phyloP scores from a whole-genome alignment of 1,139 yeast genomes.

The Debaryomyces coudertii region DNA sequence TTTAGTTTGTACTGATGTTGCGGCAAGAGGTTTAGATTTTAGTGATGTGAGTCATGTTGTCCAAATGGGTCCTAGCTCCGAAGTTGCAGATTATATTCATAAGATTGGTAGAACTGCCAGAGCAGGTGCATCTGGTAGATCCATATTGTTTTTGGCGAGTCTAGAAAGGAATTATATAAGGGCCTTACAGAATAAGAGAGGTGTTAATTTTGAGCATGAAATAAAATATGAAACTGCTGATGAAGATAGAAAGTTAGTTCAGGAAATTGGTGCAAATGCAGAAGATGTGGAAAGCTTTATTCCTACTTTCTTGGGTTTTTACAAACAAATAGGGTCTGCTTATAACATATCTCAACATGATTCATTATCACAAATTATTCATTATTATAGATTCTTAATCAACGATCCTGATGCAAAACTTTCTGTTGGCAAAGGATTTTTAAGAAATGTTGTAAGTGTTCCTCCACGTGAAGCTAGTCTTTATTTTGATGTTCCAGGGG shows the following conservation, averaged over 20 bases:
- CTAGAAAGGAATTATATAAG: constrained; percentile 53
- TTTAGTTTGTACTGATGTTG: constrained; percentile 87
- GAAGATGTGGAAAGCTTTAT: constrained; percentile 22
- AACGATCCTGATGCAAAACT: constrained; percentile 20
- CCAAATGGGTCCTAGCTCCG: constrained; percentile 77
- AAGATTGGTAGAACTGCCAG: constrained; percentile 97
- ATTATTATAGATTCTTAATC: constrained; percentile 16
- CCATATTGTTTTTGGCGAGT: constrained; percentile 53
- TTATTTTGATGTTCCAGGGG: constrained; percentile 27
- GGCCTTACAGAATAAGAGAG: constrained; percentile 47
- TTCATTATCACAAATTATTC: constrained; percentile 15
- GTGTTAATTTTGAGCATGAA: constrained; percentile 51
- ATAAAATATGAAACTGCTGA: constrained; percentile 16
- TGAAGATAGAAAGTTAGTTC: constrained; percentile 16
- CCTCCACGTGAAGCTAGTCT: constrained; percentile 21
- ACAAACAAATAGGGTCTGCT: constrained; percentile 29
- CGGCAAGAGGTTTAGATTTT: constrained; percentile 96
- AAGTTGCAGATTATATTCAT: constrained; percentile 80
- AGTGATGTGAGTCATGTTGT: constrained; percentile 81
- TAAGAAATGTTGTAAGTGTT: constrained; percentile 15
- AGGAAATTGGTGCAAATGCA: constrained; percentile 16
- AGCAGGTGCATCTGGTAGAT: constrained; percentile 80
- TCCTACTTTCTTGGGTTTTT: constrained; percentile 38
- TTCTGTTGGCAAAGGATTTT: constrained; percentile 13
- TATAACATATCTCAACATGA: constrained; percentile 28